Evolutionary conservation across 2,329 filamentous ascomycete species (phyloP).

Genomic region (Sporothrix globosa): DNA sequence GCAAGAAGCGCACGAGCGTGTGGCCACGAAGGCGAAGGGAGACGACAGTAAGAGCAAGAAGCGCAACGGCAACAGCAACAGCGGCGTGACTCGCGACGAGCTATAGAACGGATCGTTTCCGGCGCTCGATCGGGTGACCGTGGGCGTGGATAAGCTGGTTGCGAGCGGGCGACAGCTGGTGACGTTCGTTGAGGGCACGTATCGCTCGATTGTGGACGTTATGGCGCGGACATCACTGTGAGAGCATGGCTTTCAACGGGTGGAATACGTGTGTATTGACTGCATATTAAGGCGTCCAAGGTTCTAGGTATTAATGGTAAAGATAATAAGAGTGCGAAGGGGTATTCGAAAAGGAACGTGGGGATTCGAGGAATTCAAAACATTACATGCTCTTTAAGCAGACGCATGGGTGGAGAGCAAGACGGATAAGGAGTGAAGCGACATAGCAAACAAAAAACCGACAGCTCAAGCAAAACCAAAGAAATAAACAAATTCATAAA

Average conservation of each 20-base stretch:
- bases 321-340: too few relatives aligned
- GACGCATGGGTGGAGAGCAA: neutral
- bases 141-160: neutral
- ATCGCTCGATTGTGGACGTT: neutral
- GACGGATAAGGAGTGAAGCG: neutral
- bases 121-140: neutral
- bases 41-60: too few relatives aligned
- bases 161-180: neutral
- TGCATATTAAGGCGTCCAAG: conserved; percentile 19
- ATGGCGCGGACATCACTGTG: neutral
- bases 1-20: too few relatives aligned
- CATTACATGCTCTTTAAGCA: neutral
- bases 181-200: neutral
- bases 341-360: neutral
- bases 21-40: too few relatives aligned
- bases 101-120: conserved; percentile 33
- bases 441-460: neutral
- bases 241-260: neutral
- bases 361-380: neutral
- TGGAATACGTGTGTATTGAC: neutral
- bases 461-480: neutral
- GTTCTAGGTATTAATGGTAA: conserved; percentile 8
- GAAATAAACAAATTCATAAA: neutral
- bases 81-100: conserved; percentile 37
- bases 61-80: neutral